Evolutionary conservation across 2,329 filamentous ascomycete species (phyloP), one percentile per base, ranked within the genome.

Genomic region (Cytospora schulzeri): DNA sequence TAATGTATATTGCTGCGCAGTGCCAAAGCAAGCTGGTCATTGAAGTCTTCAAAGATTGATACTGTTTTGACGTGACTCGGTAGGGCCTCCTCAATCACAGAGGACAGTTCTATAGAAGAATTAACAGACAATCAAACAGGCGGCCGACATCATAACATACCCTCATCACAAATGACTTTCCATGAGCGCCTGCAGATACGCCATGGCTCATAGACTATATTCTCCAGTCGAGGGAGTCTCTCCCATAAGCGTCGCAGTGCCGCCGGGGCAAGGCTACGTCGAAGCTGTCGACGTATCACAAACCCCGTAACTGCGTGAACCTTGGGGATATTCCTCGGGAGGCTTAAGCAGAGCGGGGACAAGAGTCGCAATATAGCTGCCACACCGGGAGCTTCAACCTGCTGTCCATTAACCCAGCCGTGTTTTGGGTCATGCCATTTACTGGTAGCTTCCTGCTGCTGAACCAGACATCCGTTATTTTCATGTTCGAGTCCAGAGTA

Each of bases 131-230:
- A n/a, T 57, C 22, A n/a, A 57, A 57, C 14, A 56, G 24, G 38
- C 1, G 24, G 7, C 24, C 11, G 54, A 57, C 28, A 38, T 14
- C 22, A 14, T 15, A 38, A 57, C 31, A 45, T 57, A 38, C 31
- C 31, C 14, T 69, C 68, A 66, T 69, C 60, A 19, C 38, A 9
- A 17, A 1, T n/a, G 2, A 45, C 5, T 9, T 45, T 45, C 17
- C 17, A 45, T 14, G 17, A 1, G 38, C 2, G 38, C 2, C 6
- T n/a, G 1, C 17, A 45, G n/a, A n/a, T 68, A 69, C 70, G 54
- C 76, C 74, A 78, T 22, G 73, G 74, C 67, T 79, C 75, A 56
- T 73, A 74, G 57, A 65, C 63, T 15, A 76, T 61, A 55, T 69
- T 67, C 45, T 76, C 70, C 53, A 78, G 65, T 53, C 70, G 57